Evolutionary conservation across 1,284 basidiomycete species (phyloP), one percentile per base, ranked within the genome.

Genomic region (Cryptococcus deneoformans): DNA sequence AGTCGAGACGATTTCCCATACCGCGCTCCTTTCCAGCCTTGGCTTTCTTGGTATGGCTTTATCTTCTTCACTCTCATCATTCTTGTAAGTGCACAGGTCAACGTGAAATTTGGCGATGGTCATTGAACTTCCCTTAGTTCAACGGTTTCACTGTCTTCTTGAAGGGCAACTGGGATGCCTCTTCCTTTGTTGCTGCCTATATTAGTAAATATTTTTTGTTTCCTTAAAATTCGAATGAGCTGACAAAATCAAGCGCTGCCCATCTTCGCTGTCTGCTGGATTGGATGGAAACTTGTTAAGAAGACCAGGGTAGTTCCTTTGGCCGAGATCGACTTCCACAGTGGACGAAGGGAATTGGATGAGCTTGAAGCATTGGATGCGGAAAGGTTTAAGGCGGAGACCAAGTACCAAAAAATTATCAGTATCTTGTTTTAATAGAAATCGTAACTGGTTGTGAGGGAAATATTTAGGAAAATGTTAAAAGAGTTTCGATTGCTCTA

Each of bases 251-350:
- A 65, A 69, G 69, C 70, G 43, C 58, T 90, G 83, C 82, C 79
- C 82, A 67, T 88, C 82, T 64, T 82, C 81, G 45, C 86, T 80
- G 58, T 82, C 35, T 74, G 83, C 29, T 87, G 81, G 71, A 29
- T 84, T 10, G 79, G 79, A 49, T 89, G 84, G 81, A 83, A 86
- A 79, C 48, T 82, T 56, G 63, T 70, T 70, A 83, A 84, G 76
- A 80, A 79, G 65, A 85, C 84, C 5, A 79, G 79, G 50, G 65
- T 82, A 50, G 82, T 83, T 77, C 79, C 73, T 47, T 77, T 81
- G 16, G 65, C 77, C 35, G 80, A 86, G 64, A 86, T 86, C 80
- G 85, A 86, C 77, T 85, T 87, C 63, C 72, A 79, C 60, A 83
- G 85, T 11, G 86, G 86, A 54, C 82, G 85, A 57, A 81, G 84